These are phyloP conservation scores for Tylopilus sp. DNA, from an alignment of 768 basidiomycete species.

Conservation along the genomic window DNA sequence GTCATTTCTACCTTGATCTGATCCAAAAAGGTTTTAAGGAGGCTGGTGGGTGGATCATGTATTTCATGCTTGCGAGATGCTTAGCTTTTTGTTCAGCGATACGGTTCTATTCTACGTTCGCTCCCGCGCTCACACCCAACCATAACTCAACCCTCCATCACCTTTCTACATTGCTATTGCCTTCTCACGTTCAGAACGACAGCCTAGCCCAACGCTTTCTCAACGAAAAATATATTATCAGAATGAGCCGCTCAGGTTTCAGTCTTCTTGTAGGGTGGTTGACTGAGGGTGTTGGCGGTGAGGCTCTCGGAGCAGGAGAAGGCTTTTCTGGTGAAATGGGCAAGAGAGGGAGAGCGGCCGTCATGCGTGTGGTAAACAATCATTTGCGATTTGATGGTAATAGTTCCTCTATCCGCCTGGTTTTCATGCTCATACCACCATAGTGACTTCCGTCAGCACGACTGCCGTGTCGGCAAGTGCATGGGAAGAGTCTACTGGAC, in stretches of 20 bases:
- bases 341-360: slow-evolving; percentile 80
- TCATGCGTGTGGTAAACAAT: slow-evolving; percentile 94
- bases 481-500: slow-evolving; percentile 87
- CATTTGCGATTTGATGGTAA: slow-evolving; percentile 88
- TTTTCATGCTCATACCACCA: slow-evolving; percentile 20
- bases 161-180: slow-evolving; percentile 75
- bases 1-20: slow-evolving; percentile 94
- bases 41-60: slow-evolving; percentile 57
- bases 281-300: slow-evolving; percentile 87
- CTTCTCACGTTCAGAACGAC: slow-evolving; percentile 80
- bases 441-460: slow-evolving; percentile 71
- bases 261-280: slow-evolving; percentile 93
- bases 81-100: slow-evolving; percentile 49
- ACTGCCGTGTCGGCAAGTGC: slow-evolving; percentile 57
- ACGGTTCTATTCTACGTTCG: slow-evolving; percentile 71
- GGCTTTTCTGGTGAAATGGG: slow-evolving; percentile 81
- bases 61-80: not conserved
- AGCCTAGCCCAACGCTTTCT: slow-evolving; percentile 81
- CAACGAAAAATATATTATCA: slow-evolving; percentile 85
- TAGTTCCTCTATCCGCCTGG: not conserved
- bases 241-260: slow-evolving; percentile 90
- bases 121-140: slow-evolving; percentile 57
- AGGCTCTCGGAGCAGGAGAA: slow-evolving; percentile 73
- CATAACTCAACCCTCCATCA: slow-evolving; percentile 73
- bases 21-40: slow-evolving; percentile 88